Percentiles rank a stretch among this genome's conserved stretches.
phyloP scores from a whole-genome alignment of 2,329 filamentous ascomycete species.

The Aspergillus tanneri region DNA sequence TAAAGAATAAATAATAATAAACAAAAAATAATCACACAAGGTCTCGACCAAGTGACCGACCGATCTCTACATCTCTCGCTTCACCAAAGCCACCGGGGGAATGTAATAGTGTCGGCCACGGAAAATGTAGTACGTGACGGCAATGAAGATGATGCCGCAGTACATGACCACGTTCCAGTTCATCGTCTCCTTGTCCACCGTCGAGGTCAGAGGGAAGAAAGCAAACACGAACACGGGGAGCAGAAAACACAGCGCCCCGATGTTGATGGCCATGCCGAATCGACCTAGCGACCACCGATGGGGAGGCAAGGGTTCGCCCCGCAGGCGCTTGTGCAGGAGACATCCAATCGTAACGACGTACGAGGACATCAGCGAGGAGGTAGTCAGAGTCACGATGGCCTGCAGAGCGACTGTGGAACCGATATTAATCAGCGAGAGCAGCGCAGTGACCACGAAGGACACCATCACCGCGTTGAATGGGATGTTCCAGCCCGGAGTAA shows the following conservation, averaged over 20 bases:
- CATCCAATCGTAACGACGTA: slow-evolving; percentile 49
- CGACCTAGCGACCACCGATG: slow-evolving; percentile 45
- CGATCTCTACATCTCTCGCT: slow-evolving; percentile 26
- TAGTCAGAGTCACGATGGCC: slow-evolving; percentile 53
- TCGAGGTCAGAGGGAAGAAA: slow-evolving; percentile 45
- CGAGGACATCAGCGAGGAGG: slow-evolving; percentile 52
- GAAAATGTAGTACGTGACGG: slow-evolving; percentile 44
- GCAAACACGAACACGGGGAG: slow-evolving; percentile 43
- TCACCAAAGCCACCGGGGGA: slow-evolving; percentile 39
- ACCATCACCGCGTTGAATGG: slow-evolving; percentile 35
- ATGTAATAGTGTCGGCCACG: slow-evolving; percentile 44
- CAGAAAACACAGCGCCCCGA: slow-evolving; percentile 42
- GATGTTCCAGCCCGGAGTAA: slow-evolving; percentile 41
- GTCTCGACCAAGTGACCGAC: no score
- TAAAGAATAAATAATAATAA: no score
- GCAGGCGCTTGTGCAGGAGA: slow-evolving; percentile 35
- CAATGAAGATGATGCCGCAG: slow-evolving; percentile 45
- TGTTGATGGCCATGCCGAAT: slow-evolving; percentile 46
- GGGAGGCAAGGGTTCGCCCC: slow-evolving; percentile 32
- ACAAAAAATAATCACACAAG: no score
- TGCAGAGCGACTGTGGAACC: slow-evolving; percentile 55
- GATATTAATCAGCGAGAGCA: slow-evolving; percentile 52
- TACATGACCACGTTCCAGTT: slow-evolving; percentile 52
- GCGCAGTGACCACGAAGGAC: slow-evolving; percentile 33
- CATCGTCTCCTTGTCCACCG: slow-evolving; percentile 41